Conservation (phyloP, 1,284 basidiomycete genomes). For the Sutorius eximius region DNA sequence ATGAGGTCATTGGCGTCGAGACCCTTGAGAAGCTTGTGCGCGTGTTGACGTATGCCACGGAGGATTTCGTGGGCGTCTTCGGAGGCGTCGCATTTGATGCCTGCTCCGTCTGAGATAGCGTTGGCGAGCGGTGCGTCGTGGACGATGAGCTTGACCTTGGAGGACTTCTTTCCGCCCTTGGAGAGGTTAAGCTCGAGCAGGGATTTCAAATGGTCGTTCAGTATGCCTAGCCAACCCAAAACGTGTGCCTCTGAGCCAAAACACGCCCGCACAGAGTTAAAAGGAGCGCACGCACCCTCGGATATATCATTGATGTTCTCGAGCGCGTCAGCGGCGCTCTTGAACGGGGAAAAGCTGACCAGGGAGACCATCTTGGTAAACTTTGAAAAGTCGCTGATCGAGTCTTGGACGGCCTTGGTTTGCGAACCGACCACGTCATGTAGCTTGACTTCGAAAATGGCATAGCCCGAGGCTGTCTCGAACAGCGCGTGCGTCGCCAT, state of each 20-base stretch:
- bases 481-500: slow-evolving; percentile 90
- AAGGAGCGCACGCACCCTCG: slow-evolving; percentile 64
- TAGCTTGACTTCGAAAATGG: slow-evolving; percentile 88
- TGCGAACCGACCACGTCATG: slow-evolving; percentile 89
- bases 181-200: slow-evolving; percentile 89
- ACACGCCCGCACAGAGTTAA: too few relatives aligned
- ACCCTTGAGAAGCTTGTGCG: slow-evolving; percentile 87
- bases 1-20: slow-evolving; percentile 88
- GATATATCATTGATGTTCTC: slow-evolving; percentile 98
- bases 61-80: slow-evolving; percentile 87
- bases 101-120: slow-evolving; percentile 77
- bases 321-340: slow-evolving; percentile 91
- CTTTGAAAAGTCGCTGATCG: slow-evolving; percentile 84
- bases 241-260: neutral
- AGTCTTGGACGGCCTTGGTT: slow-evolving; percentile 81
- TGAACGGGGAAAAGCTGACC: slow-evolving; percentile 93
- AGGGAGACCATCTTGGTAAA: slow-evolving; percentile 95
- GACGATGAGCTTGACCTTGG: slow-evolving; percentile 81
- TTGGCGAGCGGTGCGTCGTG: slow-evolving; percentile 79
- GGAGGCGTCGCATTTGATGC: slow-evolving; percentile 86
- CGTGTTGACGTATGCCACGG: slow-evolving; percentile 92
- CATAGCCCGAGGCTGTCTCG: slow-evolving; percentile 95
- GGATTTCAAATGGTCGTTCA: slow-evolving; percentile 86
- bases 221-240: slow-evolving; percentile 54
- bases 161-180: slow-evolving; percentile 73